These are phyloP conservation scores for Onygenales sp. DNA, from an alignment of 2,329 filamentous ascomycete species.

Conservation along the genomic window DNA sequence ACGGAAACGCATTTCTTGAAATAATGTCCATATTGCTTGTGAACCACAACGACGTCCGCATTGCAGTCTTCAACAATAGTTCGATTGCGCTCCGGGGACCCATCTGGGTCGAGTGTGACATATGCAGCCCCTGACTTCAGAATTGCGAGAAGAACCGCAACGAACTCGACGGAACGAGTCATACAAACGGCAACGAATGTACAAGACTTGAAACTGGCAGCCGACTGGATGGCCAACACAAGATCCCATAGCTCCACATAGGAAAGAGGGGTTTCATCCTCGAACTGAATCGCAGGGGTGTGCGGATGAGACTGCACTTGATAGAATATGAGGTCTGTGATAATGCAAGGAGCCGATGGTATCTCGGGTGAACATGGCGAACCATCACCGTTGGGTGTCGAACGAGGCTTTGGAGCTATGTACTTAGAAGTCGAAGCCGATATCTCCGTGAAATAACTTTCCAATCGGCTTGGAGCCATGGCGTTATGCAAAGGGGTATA, in stretches of 20 bases:
- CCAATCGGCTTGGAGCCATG: no score
- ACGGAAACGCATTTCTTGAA: conserved; percentile 9
- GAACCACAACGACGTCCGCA: conserved; percentile 10
- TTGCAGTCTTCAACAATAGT: conserved; percentile 3
- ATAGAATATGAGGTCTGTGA: no score
- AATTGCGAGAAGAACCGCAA: conserved; percentile 3
- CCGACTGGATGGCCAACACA: conserved; percentile 1
- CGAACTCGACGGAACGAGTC: background rate
- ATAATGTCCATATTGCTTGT: conserved; percentile 10
- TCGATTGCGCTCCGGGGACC: background rate
- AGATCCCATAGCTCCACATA: background rate
- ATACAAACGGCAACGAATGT: conserved; percentile 4
- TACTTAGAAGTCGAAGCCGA: no score
- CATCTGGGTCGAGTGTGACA: conserved; percentile 6
- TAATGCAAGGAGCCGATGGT: no score
- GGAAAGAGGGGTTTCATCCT: background rate
- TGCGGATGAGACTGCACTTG: background rate
- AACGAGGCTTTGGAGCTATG: no score
- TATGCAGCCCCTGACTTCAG: conserved; percentile 5
- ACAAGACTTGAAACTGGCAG: background rate
- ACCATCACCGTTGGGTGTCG: no score
- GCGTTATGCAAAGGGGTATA: no score
- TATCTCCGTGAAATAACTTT: no score
- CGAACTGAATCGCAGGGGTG: background rate
- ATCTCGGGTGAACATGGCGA: no score